These are phyloP conservation scores for Candida wancherniae DNA, from an alignment of 805 yeast genomes.

Conservation along the genomic window DNA sequence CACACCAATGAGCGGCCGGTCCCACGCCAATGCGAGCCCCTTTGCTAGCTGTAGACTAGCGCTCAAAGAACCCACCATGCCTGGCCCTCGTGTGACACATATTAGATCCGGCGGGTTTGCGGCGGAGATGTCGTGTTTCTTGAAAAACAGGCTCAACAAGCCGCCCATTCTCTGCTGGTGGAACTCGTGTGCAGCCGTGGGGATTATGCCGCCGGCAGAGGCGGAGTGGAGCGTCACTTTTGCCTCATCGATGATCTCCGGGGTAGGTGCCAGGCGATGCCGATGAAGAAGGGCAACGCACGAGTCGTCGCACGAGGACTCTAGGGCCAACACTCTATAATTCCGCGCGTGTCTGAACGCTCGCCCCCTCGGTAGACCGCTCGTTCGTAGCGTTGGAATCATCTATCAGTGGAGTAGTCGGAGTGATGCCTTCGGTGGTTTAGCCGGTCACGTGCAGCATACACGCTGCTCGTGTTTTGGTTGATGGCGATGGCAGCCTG, in stretches of 20 bases:
- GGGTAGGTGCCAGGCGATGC: constrained; percentile 27
- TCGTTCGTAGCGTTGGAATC: too few species aligned
- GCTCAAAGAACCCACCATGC: constrained; percentile 85
- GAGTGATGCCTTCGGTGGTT: too few species aligned
- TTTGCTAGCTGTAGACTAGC: constrained; percentile 82
- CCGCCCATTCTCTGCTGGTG: constrained; percentile 59
- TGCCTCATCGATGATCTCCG: constrained; percentile 51
- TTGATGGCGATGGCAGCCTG: too few species aligned
- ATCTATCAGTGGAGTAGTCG: too few species aligned
- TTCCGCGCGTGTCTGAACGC: constrained; percentile 19
- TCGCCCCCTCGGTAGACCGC: too few species aligned
- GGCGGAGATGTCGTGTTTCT: constrained; percentile 25
- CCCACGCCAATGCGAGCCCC: constrained; percentile 78
- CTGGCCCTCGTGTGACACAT: constrained; percentile 94
- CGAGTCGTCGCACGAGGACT: constrained; percentile 92
- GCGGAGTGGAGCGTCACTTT: constrained; percentile 65
- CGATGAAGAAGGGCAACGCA: constrained; percentile 78
- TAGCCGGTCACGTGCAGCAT: too few species aligned
- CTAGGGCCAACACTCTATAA: constrained; percentile 78
- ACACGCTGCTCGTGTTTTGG: too few species aligned
- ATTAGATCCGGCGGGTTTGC: constrained; percentile 58
- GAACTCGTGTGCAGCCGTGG: constrained; percentile 76
- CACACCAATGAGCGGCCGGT: constrained; percentile 77
- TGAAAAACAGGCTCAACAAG: constrained; percentile 44
- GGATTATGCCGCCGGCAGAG: constrained; percentile 77